Evolutionary conservation across 176 grass and related monocot genomes (phyloP).

Genomic region (maize (Zea mays)): DNA sequence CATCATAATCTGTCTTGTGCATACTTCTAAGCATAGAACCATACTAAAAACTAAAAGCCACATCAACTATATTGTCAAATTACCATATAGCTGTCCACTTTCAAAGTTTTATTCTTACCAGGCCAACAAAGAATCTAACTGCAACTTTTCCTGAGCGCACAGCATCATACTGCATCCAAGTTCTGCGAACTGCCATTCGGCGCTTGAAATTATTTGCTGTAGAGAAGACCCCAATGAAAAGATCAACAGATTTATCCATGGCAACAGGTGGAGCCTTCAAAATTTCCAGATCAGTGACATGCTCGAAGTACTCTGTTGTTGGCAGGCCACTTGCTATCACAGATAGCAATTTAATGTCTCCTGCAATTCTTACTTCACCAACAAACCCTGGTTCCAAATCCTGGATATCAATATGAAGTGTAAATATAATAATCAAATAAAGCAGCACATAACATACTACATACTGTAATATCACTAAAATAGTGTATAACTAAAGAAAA

Average conservation of each 20-base stretch:
- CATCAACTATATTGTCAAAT: background rate
- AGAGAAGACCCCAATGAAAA: slow-evolving; percentile 93
- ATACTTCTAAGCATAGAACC: slow-evolving; percentile 9
- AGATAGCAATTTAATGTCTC: slow-evolving; percentile 92
- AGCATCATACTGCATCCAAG: slow-evolving; percentile 98
- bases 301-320: slow-evolving; percentile 86
- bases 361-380: slow-evolving; percentile 86
- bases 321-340: slow-evolving; percentile 97
- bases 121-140: slow-evolving; percentile 95
- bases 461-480: background rate
- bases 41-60: slow-evolving; percentile 7
- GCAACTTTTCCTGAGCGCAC: slow-evolving; percentile 69
- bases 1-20: slow-evolving; percentile 16
- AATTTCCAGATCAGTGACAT: slow-evolving; percentile 76
- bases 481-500: background rate
- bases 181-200: slow-evolving; percentile 95
- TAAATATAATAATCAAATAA: slow-evolving; percentile 24
- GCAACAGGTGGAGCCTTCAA: slow-evolving; percentile 71
- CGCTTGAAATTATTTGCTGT: slow-evolving; percentile 98
- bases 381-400: slow-evolving; percentile 91
- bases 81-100: background rate
- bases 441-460: background rate
- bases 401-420: slow-evolving; percentile 37
- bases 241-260: slow-evolving; percentile 60
- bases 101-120: slow-evolving; percentile 64